These are phyloP conservation scores for Candolleomyces efflorescens DNA, from an alignment of 768 basidiomycete species.

Conservation along the genomic window DNA sequence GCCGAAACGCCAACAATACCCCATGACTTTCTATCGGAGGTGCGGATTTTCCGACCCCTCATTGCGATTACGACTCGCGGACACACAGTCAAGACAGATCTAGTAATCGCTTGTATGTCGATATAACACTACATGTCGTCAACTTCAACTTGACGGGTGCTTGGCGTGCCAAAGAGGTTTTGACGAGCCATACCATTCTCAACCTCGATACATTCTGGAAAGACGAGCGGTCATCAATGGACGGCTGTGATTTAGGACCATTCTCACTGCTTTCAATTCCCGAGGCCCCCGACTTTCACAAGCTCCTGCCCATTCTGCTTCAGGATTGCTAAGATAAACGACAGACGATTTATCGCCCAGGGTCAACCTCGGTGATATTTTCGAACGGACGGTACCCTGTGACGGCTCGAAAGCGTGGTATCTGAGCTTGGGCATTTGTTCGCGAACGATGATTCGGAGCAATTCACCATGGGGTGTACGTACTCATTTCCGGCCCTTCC, in stretches of 20 bases:
- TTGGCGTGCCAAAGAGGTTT: no score
- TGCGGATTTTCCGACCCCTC: no score
- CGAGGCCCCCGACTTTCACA: constrained; percentile 23
- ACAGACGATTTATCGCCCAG: constrained; percentile 41
- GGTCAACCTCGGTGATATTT: constrained; percentile 46
- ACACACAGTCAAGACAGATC: no score
- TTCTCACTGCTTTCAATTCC: constrained; percentile 26
- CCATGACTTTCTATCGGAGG: no score
- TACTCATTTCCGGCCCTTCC: background rate
- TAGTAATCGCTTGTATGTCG: no score
- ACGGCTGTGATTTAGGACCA: constrained; percentile 36
- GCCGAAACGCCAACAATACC: no score
- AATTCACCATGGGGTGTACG: constrained; percentile 44
- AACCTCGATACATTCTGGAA: constrained; percentile 46
- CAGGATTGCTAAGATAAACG: constrained; percentile 35
- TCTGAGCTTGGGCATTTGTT: constrained; percentile 35
- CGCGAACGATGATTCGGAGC: constrained; percentile 40
- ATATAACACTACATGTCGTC: no score
- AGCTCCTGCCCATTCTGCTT: constrained; percentile 46
- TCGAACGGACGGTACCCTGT: constrained; percentile 44
- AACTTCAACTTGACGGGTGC: no score
- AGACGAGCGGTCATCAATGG: constrained; percentile 44
- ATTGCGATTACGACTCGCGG: no score
- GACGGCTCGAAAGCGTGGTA: constrained; percentile 49
- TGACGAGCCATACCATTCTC: no score